Conservation (phyloP, 306 rosid species). For the Alnus rubra region DNA sequence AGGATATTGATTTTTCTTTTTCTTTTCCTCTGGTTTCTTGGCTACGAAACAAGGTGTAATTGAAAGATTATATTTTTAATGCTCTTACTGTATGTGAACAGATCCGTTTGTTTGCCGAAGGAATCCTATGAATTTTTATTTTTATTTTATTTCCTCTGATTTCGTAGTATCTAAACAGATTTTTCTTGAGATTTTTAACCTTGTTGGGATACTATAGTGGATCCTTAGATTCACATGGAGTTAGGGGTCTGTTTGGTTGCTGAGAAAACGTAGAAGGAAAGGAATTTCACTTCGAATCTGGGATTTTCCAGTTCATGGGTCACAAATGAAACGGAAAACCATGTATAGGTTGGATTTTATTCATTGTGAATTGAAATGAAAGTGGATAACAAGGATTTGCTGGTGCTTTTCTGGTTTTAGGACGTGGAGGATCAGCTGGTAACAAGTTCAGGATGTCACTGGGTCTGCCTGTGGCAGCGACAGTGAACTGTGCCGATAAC, state of each 20-base stretch:
- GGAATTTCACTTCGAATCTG: neutral
- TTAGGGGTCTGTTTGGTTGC: neutral
- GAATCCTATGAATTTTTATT: neutral
- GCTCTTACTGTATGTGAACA: neutral
- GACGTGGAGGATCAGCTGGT: slow-evolving; percentile 69
- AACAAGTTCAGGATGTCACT: slow-evolving; percentile 77
- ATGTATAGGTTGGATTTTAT: neutral
- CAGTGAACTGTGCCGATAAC: slow-evolving; percentile 70
- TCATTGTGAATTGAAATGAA: neutral
- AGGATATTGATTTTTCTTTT: neutral
- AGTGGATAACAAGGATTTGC: neutral
- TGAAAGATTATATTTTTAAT: neutral
- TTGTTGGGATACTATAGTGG: neutral
- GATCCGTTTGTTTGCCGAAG: neutral
- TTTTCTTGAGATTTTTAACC: neutral
- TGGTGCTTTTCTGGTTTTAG: slow-evolving; percentile 31
- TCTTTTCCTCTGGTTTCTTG: neutral
- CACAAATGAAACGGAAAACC: neutral
- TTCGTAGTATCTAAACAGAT: neutral
- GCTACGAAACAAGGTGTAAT: neutral
- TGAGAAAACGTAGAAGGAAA: neutral
- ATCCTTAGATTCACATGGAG: neutral
- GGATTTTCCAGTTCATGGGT: neutral
- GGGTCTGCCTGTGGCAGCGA: slow-evolving; percentile 76
- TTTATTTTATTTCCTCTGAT: neutral